Base-by-base conservation (phyloP, 495 filamentous ascomycete species). In the Aspergillus heteromorphus region DNA sequence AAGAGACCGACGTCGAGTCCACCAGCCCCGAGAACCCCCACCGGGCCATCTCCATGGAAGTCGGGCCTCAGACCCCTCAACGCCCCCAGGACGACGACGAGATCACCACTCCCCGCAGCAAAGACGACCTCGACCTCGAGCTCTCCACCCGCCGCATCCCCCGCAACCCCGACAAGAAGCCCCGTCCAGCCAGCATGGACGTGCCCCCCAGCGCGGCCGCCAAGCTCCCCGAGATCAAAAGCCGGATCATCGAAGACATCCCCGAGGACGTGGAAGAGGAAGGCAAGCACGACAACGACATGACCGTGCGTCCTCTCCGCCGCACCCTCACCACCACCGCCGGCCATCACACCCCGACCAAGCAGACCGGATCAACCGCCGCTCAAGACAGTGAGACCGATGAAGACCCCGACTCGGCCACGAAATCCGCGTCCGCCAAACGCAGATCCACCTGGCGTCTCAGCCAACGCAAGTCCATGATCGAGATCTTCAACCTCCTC, bases 401-500 rank as follows among this genome's bases (percentile, higher is more conserved):
- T 6, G 49, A 29, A 36, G 23, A 51, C 11, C 21, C 34, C 18
- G 23, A 49, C 13, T 20, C 36, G 13, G 5, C 48, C 4, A 13
- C 11, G n/a, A 49, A 43, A 48, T 19, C 31, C n/a, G 5, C 20
- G n/a, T n/a, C 34, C 1, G 34, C 30, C 23, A 53, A 60, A 31
- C 40, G 34, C 17, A 21, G 56, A 4, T 52, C 58, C 2, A 51
- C 51, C 23, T 56, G 53, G 53, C 47, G 59, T 2, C 48, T 52
- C 25, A 61, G 48, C 25, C 55, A 58, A 19, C 62, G 62, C 40
- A 61, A 59, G n/a, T 64, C 62, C 6, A 57, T 64, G 53, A 47
- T 64, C 29, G 62, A 64, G 47, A 43, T 64, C 19, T 56, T 64
- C 30, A 58, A 59, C 34, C 51, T 59, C 31, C 45, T 59, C 1